Evolutionary conservation across 2,329 filamentous ascomycete genomes (phyloP).

Genomic region (Aspergillus persii): DNA sequence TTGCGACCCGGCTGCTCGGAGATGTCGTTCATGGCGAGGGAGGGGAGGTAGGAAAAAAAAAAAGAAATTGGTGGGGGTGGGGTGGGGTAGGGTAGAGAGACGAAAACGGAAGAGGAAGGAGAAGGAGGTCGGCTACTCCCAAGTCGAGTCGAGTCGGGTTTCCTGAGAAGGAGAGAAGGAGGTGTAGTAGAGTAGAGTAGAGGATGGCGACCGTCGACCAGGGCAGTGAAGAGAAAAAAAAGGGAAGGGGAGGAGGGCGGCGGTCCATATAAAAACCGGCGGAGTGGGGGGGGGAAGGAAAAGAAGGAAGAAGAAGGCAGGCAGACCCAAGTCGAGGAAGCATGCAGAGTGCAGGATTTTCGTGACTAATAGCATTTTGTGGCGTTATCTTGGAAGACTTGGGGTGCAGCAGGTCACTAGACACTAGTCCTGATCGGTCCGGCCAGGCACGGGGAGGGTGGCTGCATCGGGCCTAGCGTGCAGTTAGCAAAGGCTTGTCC

Average conservation of each 20-base stretch:
- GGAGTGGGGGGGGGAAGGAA: neutral
- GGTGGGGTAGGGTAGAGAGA: neutral
- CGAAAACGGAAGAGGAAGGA: neutral
- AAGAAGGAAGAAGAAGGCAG: neutral
- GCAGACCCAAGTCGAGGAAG: neutral
- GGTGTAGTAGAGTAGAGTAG: neutral
- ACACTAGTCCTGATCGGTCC: neutral
- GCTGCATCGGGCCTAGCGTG: neutral
- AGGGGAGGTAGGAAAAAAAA: neutral
- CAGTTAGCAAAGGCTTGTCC: neutral
- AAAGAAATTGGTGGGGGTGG: neutral
- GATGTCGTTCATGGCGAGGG: conserved; percentile 10
- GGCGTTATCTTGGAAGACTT: conserved; percentile 6
- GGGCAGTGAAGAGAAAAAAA: neutral
- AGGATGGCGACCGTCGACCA: neutral
- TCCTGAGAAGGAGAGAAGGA: neutral
- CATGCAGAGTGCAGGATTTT: neutral
- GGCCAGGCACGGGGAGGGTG: neutral
- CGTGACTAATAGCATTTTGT: conserved; percentile 9
- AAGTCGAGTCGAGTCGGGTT: neutral
- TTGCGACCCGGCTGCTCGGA: conserved; percentile 8
- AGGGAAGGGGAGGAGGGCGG: neutral
- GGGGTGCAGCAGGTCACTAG: too few species aligned
- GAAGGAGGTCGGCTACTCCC: conserved; percentile 1
- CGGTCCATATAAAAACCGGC: neutral